phyloP scores from a whole-genome alignment of 441 rosid species.

The Cnidoscolus chayamansa region DNA sequence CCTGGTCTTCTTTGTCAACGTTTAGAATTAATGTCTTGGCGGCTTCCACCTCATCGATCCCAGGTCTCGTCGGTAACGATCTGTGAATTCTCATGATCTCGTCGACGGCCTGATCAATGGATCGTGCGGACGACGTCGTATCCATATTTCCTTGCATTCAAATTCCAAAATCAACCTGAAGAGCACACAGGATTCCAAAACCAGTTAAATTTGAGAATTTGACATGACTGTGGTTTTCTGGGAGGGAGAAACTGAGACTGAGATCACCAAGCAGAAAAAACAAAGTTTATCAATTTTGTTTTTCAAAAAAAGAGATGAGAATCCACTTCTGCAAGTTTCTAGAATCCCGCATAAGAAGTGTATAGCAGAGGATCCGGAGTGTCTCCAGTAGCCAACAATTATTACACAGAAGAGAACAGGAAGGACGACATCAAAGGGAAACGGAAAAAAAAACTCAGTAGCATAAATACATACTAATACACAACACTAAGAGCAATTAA shows the following conservation, averaged over 20 bases:
- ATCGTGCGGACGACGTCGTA: conserved; percentile 26
- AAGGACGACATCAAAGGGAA: neutral
- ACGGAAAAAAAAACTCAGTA: neutral
- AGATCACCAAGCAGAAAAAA: neutral
- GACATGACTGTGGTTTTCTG: neutral
- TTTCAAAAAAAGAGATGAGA: neutral
- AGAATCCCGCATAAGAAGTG: neutral
- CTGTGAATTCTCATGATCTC: conserved; percentile 85
- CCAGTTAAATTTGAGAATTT: neutral
- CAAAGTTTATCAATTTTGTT: neutral
- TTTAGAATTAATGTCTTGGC: conserved; percentile 58
- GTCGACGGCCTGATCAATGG: conserved; percentile 58
- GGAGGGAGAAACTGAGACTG: neutral
- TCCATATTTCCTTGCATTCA: conserved; percentile 29
- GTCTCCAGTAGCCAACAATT: conserved; percentile 5
- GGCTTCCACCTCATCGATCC: conserved; percentile 74
- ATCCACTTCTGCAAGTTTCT: conserved; percentile 4
- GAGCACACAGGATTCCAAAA: neutral
- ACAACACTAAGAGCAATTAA: neutral
- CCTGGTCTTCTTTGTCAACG: conserved; percentile 74
- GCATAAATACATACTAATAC: neutral
- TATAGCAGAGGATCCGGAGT: conserved; percentile 5
- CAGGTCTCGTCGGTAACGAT: conserved; percentile 72
- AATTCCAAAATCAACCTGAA: conserved; percentile 9
- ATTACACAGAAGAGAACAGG: neutral